Evolutionary conservation across 164 flowering plant species (phyloP), one percentile per base, ranked within the genome.

Genomic region (Macadamia tetraphylla): DNA sequence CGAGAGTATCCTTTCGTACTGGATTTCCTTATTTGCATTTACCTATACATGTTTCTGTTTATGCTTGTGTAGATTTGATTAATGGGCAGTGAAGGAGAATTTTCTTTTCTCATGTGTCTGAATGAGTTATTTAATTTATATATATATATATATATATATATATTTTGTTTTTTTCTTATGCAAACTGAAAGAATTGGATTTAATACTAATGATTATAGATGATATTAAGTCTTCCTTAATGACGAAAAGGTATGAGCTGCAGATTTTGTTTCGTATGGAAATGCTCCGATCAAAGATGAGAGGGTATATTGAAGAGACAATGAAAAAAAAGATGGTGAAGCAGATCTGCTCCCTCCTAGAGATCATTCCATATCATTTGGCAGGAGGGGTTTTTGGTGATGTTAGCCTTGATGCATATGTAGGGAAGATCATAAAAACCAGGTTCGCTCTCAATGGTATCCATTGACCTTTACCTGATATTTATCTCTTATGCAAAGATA

Each of bases 211-310:
- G 51, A 56, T 15, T 8, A n/a, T 9, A 9, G 31, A 35, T 3
- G 13, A 64, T 55, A 43, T 4, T 30, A 62, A n/a, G 66, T 75
- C 71, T 82, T 82, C 90, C 88, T 87, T 83, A 80, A 85, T 70
- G 12, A 40, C 44, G 58, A 64, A 46, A 61, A 94, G 99, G 78
- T 86, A 87, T 74, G 94, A 94, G 77, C 62, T 94, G 77, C 99
- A 92, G 82, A 87, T 94, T 69, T 81, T 94, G 52, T 87, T 94
- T 73, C 85, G 99, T 58, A 88, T 94, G 92, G 99, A 94, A 76
- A 87, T 92, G 67, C 84, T 92, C 6, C 78, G 71, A 42, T 94
- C 95, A 48, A 84, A 81, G 71, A 67, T 81, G 67, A 76, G 83
- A 44, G 78, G 13, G 43, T 64, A 67, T 42, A 67, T 86, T 62